phyloP scores from a whole-genome alignment of 192 early-diverging fungal species.

The Powellomyces hirtus region DNA sequence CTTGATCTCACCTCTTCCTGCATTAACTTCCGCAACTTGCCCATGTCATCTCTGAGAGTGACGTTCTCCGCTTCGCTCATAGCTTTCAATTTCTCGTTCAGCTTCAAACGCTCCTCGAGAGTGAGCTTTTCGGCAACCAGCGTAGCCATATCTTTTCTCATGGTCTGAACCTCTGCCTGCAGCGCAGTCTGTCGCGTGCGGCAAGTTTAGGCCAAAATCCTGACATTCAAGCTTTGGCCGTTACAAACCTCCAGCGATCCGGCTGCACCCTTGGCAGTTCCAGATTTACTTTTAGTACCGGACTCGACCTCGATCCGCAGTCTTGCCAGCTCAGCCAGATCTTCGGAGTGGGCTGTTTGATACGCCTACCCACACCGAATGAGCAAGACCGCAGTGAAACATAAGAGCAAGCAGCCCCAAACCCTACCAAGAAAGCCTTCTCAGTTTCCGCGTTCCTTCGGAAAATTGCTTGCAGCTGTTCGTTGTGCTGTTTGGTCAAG shows the following conservation, averaged over 20 bases:
- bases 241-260: too few relatives aligned
- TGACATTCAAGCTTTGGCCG: too few relatives aligned
- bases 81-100: slow-evolving; percentile 43
- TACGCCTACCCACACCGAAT: slow-evolving; percentile 20
- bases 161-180: slow-evolving; percentile 15
- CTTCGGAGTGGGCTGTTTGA: slow-evolving; percentile 34
- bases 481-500: slow-evolving; percentile 43
- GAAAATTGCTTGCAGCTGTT: slow-evolving; percentile 49
- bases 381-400: background rate
- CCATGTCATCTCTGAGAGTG: slow-evolving; percentile 37
- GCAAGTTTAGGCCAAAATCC: too few relatives aligned
- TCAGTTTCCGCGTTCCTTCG: slow-evolving; percentile 47
- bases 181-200: slow-evolving; percentile 5
- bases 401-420: too few relatives aligned
- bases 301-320: slow-evolving; percentile 25
- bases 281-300: background rate
- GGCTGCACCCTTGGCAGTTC: background rate
- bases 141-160: slow-evolving; percentile 20
- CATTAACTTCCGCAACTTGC: slow-evolving; percentile 37
- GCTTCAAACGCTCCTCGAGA: slow-evolving; percentile 41
- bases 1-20: slow-evolving; percentile 36
- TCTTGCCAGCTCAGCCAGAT: slow-evolving; percentile 27
- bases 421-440: slow-evolving; percentile 37
- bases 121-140: slow-evolving; percentile 29
- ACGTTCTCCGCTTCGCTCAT: slow-evolving; percentile 43